Percentiles rank a stretch among this genome's conserved stretches.
phyloP scores from a whole-genome alignment of 805 yeast genomes.

The Wickerhamomyces chambardii region DNA sequence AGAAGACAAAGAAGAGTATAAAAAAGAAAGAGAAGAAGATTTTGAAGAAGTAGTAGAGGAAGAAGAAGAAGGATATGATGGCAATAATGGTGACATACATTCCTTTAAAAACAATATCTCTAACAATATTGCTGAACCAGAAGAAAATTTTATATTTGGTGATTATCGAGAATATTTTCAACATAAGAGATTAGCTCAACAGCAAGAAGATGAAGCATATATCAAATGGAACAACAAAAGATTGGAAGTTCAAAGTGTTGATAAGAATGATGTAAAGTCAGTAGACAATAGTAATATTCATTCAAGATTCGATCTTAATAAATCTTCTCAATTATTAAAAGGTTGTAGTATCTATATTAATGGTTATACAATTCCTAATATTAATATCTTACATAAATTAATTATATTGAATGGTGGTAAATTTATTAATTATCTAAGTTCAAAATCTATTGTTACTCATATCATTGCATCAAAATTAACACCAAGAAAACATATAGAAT shows the following conservation, averaged over 20 bases:
- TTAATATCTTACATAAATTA: constrained; percentile 58
- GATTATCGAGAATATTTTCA: constrained; percentile 59
- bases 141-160: constrained; percentile 36
- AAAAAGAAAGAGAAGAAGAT: background rate
- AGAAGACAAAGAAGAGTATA: background rate
- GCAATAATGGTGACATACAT: no score
- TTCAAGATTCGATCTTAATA: no score
- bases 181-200: constrained; percentile 56
- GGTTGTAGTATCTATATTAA: constrained; percentile 72
- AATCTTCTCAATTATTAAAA: constrained; percentile 39
- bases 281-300: no score
- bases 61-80: no score
- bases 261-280: no score
- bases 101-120: no score
- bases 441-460: constrained; percentile 75
- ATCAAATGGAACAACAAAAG: constrained; percentile 38
- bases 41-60: no score
- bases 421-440: constrained; percentile 56
- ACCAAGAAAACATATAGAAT: constrained; percentile 62
- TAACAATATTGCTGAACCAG: no score
- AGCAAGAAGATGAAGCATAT: constrained; percentile 40
- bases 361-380: constrained; percentile 83
- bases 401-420: constrained; percentile 76
- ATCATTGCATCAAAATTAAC: constrained; percentile 75
- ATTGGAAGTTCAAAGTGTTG: constrained; percentile 12